Conservation (phyloP, 495 filamentous ascomycete genomes). For the Penicillium desertorum region DNA sequence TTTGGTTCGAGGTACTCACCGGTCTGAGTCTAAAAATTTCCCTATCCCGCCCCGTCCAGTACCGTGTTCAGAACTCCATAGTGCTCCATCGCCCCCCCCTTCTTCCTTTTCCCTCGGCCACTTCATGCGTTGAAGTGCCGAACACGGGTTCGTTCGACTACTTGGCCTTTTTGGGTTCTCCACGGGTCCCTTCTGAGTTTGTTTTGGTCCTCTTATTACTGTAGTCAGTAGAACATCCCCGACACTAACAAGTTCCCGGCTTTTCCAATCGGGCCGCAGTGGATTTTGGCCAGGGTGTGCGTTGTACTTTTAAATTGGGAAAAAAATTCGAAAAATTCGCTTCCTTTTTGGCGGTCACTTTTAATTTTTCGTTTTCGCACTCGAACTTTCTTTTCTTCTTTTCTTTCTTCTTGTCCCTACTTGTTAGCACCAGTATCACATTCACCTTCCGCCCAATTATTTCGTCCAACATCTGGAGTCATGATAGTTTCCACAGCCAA, state of each 20-base stretch:
- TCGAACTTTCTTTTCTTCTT: constrained; percentile 13
- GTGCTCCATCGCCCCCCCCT: neutral
- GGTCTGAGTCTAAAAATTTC: neutral
- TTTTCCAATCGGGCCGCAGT: constrained; percentile 9
- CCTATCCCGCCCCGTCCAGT: constrained; percentile 11
- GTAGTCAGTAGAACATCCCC: neutral
- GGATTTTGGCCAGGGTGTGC: constrained; percentile 11
- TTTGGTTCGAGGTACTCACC: neutral
- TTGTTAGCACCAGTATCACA: neutral
- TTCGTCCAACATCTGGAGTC: neutral
- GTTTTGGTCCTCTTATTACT: neutral
- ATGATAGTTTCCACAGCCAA: neutral
- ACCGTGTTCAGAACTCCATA: neutral
- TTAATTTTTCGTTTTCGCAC: constrained; percentile 9
- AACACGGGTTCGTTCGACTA: neutral
- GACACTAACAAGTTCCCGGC: constrained; percentile 10
- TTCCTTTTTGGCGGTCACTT: constrained; percentile 13
- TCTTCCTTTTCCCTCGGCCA: neutral
- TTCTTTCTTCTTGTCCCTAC: constrained; percentile 9
- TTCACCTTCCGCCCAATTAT: neutral
- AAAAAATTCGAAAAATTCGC: constrained; percentile 14
- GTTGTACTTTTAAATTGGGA: constrained; percentile 10
- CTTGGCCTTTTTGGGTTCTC: neutral
- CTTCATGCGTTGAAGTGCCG: neutral
- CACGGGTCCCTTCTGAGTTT: constrained; percentile 1